Evolutionary conservation across 768 basidiomycete genomes (phyloP).

Genomic region (Podaxis mareebaensis): DNA sequence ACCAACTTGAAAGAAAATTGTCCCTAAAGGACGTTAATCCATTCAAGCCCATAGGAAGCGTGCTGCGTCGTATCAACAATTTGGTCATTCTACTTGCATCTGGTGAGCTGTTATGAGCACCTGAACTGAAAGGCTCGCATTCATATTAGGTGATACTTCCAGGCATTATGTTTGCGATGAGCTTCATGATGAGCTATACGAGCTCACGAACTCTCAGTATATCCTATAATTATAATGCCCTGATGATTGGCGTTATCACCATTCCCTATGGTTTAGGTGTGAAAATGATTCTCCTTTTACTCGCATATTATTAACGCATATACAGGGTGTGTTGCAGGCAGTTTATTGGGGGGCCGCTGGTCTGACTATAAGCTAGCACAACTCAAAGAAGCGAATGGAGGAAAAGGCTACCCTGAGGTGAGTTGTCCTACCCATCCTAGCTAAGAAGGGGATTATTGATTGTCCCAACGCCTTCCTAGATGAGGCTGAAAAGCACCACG

Average conservation of each 20-base stretch:
- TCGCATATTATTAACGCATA: background rate
- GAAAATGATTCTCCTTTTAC: slow-evolving; percentile 18
- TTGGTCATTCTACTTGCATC: slow-evolving; percentile 63
- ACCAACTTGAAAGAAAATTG: slow-evolving; percentile 40
- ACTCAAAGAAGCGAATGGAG: slow-evolving; percentile 39
- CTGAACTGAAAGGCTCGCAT: background rate
- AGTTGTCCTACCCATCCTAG: slow-evolving; percentile 10
- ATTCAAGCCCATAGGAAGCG: slow-evolving; percentile 55
- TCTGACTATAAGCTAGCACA: slow-evolving; percentile 41
- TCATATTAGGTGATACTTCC: background rate
- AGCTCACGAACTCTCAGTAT: slow-evolving; percentile 66
- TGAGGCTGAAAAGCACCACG: slow-evolving; percentile 68
- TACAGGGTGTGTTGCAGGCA: slow-evolving; percentile 40
- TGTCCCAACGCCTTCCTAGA: slow-evolving; percentile 39
- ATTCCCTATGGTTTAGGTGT: slow-evolving; percentile 72
- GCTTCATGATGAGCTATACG: slow-evolving; percentile 73
- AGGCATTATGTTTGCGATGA: slow-evolving; percentile 74
- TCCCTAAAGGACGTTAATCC: slow-evolving; percentile 77
- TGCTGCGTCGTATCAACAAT: slow-evolving; percentile 68
- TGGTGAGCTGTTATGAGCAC: slow-evolving; percentile 38
- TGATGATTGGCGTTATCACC: slow-evolving; percentile 75
- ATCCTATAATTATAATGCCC: slow-evolving; percentile 64
- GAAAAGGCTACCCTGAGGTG: slow-evolving; percentile 64
- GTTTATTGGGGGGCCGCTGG: slow-evolving; percentile 45
- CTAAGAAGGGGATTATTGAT: background rate